Evolutionary conservation across 148 eudicot genomes (phyloP).

Genomic region (Chenopodium berlandieri): DNA sequence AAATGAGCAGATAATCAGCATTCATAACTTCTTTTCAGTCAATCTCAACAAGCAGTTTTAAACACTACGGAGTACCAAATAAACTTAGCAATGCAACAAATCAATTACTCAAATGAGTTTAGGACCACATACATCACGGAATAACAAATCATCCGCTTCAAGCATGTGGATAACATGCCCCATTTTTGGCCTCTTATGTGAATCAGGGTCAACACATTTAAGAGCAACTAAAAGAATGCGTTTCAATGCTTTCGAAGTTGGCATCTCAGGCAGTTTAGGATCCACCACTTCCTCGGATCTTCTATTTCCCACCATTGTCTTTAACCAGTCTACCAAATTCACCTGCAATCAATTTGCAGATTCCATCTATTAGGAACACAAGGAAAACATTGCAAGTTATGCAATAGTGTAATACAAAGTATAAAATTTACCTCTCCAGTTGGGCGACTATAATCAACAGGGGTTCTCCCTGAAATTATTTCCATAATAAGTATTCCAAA

Average conservation of each 20-base stretch:
- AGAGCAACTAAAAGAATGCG: conserved; percentile 76
- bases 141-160: conserved; percentile 73
- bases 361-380: neutral
- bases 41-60: conserved; percentile 19
- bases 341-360: conserved; percentile 40
- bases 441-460: conserved; percentile 79
- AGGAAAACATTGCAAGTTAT: neutral
- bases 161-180: conserved; percentile 94
- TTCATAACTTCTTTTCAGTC: neutral
- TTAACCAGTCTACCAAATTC: conserved; percentile 81
- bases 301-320: conserved; percentile 71
- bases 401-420: neutral
- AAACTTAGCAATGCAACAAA: neutral
- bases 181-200: conserved; percentile 84
- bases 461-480: conserved; percentile 72
- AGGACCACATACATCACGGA: conserved; percentile 49
- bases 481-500: conserved; percentile 87
- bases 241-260: conserved; percentile 72
- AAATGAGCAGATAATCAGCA: conserved; percentile 1
- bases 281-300: conserved; percentile 85
- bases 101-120: conserved; percentile 1
- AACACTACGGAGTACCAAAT: conserved; percentile 5
- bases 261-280: conserved; percentile 71
- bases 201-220: conserved; percentile 78
- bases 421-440: conserved; percentile 59